Conservation (phyloP, 108 stramenopile genomes). For the Skeletonema tropicum region DNA sequence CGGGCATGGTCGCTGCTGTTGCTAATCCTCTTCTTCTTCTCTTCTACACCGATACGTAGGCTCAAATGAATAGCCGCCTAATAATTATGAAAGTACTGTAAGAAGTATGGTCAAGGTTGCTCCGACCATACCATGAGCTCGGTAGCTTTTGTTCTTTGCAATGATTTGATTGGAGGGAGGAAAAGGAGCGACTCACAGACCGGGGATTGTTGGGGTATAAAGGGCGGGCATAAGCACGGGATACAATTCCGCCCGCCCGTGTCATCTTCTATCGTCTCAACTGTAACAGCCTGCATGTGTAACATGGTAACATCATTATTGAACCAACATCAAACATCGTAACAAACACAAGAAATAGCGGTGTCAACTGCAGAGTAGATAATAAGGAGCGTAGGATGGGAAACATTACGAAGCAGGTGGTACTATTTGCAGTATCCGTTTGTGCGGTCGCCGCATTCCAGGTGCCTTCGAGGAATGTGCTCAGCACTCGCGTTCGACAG, state of each 20-base stretch:
- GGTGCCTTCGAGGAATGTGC: neutral
- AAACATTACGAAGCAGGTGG: neutral
- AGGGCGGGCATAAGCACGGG: no score
- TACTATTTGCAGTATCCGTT: neutral
- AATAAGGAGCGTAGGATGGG: neutral
- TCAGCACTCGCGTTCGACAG: neutral
- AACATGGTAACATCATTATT: no score
- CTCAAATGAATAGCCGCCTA: neutral
- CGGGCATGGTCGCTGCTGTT: conserved; percentile 73
- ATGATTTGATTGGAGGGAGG: neutral
- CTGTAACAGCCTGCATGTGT: no score
- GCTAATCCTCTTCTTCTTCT: neutral
- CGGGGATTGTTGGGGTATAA: no score
- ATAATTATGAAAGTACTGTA: neutral
- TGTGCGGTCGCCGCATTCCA: neutral
- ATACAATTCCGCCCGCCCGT: no score
- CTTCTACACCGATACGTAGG: neutral
- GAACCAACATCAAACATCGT: no score
- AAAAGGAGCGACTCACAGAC: no score
- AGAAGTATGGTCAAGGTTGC: no score
- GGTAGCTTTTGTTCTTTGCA: neutral
- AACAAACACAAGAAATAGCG: no score
- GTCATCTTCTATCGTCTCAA: no score
- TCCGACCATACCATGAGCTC: neutral
- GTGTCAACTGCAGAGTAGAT: no score